Evolutionary conservation across 805 yeast species (phyloP).

Genomic region (Saccharomycopsis fermentans): DNA sequence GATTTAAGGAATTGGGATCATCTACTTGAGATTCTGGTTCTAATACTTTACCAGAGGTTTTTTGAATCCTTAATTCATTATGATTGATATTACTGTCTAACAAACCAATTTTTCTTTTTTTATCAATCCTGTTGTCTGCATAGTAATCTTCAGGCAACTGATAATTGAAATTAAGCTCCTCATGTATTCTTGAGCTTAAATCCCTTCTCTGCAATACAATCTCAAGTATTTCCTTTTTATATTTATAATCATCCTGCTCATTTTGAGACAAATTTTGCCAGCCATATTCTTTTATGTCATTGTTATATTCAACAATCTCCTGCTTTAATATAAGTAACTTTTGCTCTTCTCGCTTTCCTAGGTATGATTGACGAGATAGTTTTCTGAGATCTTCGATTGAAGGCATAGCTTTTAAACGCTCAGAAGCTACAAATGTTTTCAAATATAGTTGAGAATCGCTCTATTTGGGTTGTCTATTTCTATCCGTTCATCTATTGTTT

Average conservation of each 20-base stretch:
- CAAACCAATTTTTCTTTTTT: slow-evolving; percentile 41
- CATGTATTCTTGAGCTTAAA: slow-evolving; percentile 21
- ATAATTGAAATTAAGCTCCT: slow-evolving; percentile 28
- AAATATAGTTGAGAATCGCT: too few relatives aligned
- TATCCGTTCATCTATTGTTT: too few relatives aligned
- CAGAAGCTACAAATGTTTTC: too few relatives aligned
- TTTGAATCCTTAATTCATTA: slow-evolving; percentile 16
- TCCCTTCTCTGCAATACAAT: slow-evolving; percentile 33
- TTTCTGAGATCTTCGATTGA: slow-evolving; percentile 11
- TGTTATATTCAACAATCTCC: slow-evolving; percentile 41
- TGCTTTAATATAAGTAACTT: slow-evolving; percentile 14
- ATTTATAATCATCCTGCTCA: slow-evolving; percentile 42
- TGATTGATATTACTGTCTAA: slow-evolving; percentile 28
- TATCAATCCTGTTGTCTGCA: slow-evolving; percentile 36
- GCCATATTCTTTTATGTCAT: slow-evolving; percentile 40
- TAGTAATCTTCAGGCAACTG: slow-evolving; percentile 47
- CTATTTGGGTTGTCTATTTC: too few relatives aligned
- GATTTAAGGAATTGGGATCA: slow-evolving; percentile 33
- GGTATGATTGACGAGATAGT: slow-evolving; percentile 12
- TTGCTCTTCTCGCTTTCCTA: slow-evolving; percentile 12
- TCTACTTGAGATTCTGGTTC: slow-evolving; percentile 23
- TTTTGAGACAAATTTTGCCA: slow-evolving; percentile 40
- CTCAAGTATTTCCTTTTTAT: slow-evolving; percentile 40
- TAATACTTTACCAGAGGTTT: slow-evolving; percentile 5
- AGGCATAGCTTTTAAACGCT: neutral